Conservation (phyloP, 2,329 filamentous ascomycete species). For the Aspergillus sp. region DNA sequence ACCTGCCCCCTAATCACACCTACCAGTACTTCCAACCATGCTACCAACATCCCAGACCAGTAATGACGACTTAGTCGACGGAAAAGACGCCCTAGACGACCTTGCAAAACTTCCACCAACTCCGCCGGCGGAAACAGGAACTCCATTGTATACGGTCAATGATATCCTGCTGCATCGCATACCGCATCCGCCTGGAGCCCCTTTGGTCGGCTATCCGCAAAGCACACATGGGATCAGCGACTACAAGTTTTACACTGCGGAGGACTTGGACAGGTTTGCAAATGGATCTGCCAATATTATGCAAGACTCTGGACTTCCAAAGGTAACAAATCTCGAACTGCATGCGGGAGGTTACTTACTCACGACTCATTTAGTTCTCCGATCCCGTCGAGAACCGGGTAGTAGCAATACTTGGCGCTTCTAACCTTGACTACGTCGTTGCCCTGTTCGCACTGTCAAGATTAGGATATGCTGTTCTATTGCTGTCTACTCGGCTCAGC, state of each 20-base stretch:
- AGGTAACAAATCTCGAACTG: neutral
- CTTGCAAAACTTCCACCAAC: conserved; percentile 4
- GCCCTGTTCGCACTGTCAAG: conserved; percentile 56
- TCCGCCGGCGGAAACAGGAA: conserved; percentile 9
- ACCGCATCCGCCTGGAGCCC: conserved; percentile 1
- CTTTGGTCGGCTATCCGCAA: conserved; percentile 12
- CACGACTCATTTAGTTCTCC: neutral
- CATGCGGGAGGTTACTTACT: neutral
- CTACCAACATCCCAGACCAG: neutral
- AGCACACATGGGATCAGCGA: conserved; percentile 11
- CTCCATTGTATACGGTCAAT: conserved; percentile 4
- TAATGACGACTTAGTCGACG: neutral
- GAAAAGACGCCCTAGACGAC: neutral
- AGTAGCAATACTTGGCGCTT: conserved; percentile 54
- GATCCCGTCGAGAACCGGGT: conserved; percentile 25
- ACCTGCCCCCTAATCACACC: neutral
- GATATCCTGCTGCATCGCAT: conserved; percentile 11
- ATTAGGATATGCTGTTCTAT: conserved; percentile 56
- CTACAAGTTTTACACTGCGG: conserved; percentile 12
- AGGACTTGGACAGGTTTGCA: conserved; percentile 11
- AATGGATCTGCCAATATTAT: conserved; percentile 6
- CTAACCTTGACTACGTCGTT: conserved; percentile 57
- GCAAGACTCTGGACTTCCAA: conserved; percentile 1
- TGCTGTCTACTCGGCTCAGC: conserved; percentile 56
- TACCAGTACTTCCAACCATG: neutral